phyloP scores from a whole-genome alignment of 257 asterid species.

The Jasminum sambac region DNA sequence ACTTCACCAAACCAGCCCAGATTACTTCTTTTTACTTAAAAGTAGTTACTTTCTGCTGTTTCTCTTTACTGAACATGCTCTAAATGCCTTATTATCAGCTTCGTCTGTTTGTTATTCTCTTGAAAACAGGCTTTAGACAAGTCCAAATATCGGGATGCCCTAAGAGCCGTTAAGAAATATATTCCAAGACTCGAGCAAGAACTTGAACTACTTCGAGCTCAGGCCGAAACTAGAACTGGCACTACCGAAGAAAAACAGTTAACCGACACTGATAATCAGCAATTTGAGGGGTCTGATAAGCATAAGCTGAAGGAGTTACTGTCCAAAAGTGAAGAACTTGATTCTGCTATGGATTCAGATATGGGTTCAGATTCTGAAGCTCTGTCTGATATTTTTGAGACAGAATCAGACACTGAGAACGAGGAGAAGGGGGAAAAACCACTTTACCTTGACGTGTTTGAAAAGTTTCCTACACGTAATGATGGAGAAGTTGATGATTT shows the following conservation, averaged over 20 bases:
- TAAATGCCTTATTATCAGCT: conserved; percentile 12
- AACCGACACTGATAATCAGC: conserved; percentile 28
- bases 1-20: too few species aligned
- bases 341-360: conserved; percentile 39
- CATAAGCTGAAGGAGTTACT: conserved; percentile 56
- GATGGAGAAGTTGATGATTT: conserved; percentile 56
- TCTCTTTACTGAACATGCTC: too few species aligned
- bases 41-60: too few species aligned
- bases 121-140: conserved; percentile 88
- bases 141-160: conserved; percentile 83
- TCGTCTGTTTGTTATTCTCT: conserved; percentile 1
- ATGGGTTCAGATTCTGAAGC: conserved; percentile 69
- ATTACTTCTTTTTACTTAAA: too few species aligned
- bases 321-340: conserved; percentile 45
- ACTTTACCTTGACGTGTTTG: conserved; percentile 73
- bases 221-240: conserved; percentile 42
- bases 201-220: conserved; percentile 73
- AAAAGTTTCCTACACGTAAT: conserved; percentile 50
- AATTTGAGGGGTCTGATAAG: conserved; percentile 55
- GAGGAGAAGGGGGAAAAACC: conserved; percentile 46
- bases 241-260: conserved; percentile 31
- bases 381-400: conserved; percentile 84
- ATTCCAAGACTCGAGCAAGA: conserved; percentile 91
- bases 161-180: conserved; percentile 72
- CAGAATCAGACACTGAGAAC: conserved; percentile 58